Percentiles rank a stretch among this genome's conserved stretches.
Conservation (phyloP, 1,284 basidiomycete species). For the Apiotrichum sp. region DNA sequence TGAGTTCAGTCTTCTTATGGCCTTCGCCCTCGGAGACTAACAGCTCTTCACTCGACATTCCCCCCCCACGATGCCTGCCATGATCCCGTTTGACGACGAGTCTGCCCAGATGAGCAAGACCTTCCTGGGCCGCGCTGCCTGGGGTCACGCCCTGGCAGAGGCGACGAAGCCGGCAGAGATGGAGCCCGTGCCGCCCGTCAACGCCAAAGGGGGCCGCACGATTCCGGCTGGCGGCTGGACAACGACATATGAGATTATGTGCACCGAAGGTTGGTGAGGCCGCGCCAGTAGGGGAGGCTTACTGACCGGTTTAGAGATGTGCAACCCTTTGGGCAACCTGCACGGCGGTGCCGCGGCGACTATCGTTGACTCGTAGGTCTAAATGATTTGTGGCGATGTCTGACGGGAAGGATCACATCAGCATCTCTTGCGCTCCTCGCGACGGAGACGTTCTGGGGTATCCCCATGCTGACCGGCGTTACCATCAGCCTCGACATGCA, state of each 20-base stretch:
- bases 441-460: constrained; percentile 33
- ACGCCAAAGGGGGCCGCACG: constrained; percentile 4
- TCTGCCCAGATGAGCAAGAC: too few relatives aligned
- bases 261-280: background rate
- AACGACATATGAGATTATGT: background rate
- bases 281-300: background rate
- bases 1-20: too few relatives aligned
- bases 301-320: background rate
- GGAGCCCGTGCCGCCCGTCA: background rate
- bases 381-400: too few relatives aligned
- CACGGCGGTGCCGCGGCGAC: constrained; percentile 31
- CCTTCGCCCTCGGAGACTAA: too few relatives aligned
- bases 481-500: constrained; percentile 26
- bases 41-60: background rate
- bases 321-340: constrained; percentile 15
- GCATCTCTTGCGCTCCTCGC: constrained; percentile 7
- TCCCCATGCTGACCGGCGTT: constrained; percentile 30
- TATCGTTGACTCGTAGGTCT: constrained; percentile 29
- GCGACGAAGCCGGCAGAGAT: background rate
- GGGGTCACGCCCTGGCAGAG: background rate
- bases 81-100: background rate
- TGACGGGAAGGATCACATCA: background rate
- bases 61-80: background rate
- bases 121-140: background rate
- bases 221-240: background rate